Conservation (phyloP, 1,284 basidiomycete genomes). For the Ceratobasidium papillatum region DNA sequence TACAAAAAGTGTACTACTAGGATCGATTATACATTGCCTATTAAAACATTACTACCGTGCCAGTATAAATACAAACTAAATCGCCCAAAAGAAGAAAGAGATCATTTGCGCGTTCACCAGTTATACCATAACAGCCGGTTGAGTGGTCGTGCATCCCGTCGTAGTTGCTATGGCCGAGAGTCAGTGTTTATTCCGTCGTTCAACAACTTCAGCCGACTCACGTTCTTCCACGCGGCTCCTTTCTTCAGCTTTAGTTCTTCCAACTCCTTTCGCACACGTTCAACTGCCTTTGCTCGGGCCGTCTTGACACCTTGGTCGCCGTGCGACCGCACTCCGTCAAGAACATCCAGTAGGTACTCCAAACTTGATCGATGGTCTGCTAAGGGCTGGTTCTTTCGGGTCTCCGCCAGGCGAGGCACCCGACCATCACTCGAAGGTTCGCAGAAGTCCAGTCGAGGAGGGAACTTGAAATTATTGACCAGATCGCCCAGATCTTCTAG, state of each 20-base stretch:
- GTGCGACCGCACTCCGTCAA: constrained; percentile 8
- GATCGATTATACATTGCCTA: neutral
- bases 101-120: neutral
- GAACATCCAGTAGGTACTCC: constrained; percentile 16
- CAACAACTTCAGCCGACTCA: neutral
- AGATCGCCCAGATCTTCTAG: constrained; percentile 18
- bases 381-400: constrained; percentile 11
- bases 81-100: neutral
- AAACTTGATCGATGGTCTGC: constrained; percentile 14
- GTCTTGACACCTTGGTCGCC: constrained; percentile 12
- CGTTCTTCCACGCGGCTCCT: constrained; percentile 19
- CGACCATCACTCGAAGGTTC: constrained; percentile 1
- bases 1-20: neutral
- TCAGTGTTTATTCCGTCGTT: neutral
- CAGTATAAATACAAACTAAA: neutral
- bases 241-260: constrained; percentile 18
- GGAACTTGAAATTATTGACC: constrained; percentile 20
- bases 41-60: neutral
- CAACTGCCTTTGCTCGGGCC: constrained; percentile 14
- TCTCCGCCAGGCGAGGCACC: constrained; percentile 22
- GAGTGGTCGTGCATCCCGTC: neutral
- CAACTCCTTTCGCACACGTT: constrained; percentile 8
- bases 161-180: neutral
- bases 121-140: constrained; percentile 1
- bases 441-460: constrained; percentile 11